Percentiles rank a stretch among this genome's conserved stretches.
These are phyloP conservation scores for Trichoderma atrobrunneum DNA, from an alignment of 2,329 filamentous ascomycete genomes.

Conservation along the genomic window DNA sequence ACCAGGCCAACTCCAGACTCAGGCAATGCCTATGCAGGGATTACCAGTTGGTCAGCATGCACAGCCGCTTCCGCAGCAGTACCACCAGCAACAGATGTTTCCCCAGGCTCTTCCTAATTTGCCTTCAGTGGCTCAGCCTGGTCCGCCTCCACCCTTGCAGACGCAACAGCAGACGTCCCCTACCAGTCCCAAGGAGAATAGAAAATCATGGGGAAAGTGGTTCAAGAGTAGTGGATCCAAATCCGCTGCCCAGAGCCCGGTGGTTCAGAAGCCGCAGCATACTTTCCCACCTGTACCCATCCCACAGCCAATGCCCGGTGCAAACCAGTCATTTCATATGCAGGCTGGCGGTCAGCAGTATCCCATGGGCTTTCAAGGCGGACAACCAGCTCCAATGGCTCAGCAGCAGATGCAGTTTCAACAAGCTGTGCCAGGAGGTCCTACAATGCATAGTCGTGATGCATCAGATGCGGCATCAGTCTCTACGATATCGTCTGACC, in stretches of 20 bases:
- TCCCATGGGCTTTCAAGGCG: constrained; percentile 13
- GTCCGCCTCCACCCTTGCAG: not conserved
- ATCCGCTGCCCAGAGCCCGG: constrained; percentile 8
- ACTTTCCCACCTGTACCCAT: constrained; percentile 3
- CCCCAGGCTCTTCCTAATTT: not conserved
- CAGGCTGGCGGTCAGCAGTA: not conserved
- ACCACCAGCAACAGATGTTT: not conserved
- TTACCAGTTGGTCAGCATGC: not conserved
- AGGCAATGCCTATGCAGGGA: not conserved
- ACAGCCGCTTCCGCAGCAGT: not conserved
- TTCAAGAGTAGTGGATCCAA: constrained; percentile 29
- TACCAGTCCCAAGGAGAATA: constrained; percentile 24
- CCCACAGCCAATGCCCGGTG: not conserved
- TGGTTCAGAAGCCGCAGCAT: not conserved
- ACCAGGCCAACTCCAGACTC: not conserved
- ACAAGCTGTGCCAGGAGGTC: not conserved
- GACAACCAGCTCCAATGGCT: not conserved
- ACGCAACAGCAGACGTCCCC: not conserved
- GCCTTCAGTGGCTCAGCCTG: not conserved
- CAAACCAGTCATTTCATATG: constrained; percentile 2
- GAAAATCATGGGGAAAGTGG: constrained; percentile 32
- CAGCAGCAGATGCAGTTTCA: not conserved
- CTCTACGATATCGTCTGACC: constrained; percentile 4
- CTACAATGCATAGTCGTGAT: not conserved
- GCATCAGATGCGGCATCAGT: not conserved